Conservation (phyloP, 2,329 filamentous ascomycete genomes). For the Colletotrichum limetticola region DNA sequence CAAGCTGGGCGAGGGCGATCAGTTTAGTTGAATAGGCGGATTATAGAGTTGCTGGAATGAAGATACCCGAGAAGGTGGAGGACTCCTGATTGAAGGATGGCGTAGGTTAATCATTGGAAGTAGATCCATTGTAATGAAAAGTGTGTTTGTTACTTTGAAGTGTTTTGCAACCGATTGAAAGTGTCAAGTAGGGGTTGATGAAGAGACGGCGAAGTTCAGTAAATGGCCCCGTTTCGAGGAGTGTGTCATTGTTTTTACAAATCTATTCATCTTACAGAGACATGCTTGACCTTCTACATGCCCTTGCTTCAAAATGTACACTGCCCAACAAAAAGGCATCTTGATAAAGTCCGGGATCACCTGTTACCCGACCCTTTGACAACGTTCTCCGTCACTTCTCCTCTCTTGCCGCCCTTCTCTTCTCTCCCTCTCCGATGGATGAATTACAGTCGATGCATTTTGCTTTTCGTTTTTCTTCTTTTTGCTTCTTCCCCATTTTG, state of each 20-base stretch:
- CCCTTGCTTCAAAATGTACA: constrained; percentile 34
- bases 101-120: neutral
- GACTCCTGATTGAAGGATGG: neutral
- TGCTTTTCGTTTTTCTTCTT: neutral
- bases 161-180: too few relatives aligned
- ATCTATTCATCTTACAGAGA: constrained; percentile 51
- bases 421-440: neutral
- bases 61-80: constrained; percentile 29
- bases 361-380: neutral
- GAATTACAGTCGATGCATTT: constrained; percentile 25
- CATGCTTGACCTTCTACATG: constrained; percentile 30
- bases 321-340: constrained; percentile 31
- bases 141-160: too few relatives aligned
- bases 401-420: neutral
- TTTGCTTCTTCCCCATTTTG: neutral
- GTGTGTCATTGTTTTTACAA: constrained; percentile 46
- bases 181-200: too few relatives aligned
- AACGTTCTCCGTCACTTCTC: neutral
- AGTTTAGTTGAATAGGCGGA: constrained; percentile 62
- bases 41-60: neutral
- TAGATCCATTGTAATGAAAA: too few relatives aligned
- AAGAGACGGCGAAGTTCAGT: neutral
- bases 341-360: constrained; percentile 2
- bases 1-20: constrained; percentile 71
- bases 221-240: constrained; percentile 22